Conservation (phyloP, 2,329 filamentous ascomycete genomes). For the Aspergillus arachidicola region DNA sequence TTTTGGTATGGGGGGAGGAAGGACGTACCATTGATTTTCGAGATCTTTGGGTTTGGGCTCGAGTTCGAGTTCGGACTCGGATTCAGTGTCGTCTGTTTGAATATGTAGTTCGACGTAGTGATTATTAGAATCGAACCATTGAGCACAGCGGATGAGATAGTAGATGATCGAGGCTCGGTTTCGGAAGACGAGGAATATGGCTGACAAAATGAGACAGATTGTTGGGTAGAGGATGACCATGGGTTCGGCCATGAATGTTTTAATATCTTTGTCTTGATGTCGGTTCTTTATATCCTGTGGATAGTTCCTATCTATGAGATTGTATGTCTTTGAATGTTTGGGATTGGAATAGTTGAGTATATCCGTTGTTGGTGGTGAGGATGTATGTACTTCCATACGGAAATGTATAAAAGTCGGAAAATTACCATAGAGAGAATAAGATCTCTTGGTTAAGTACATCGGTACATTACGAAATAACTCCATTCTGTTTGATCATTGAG, state of each 20-base stretch:
- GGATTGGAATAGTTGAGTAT: neutral
- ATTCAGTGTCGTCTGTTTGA: neutral
- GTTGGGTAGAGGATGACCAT: conserved; percentile 13
- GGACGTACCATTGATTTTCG: neutral
- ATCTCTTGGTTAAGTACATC: neutral
- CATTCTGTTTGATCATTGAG: neutral
- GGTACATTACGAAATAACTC: no score
- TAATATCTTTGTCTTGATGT: conserved; percentile 11
- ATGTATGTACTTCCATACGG: neutral
- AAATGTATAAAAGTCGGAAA: neutral
- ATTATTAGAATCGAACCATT: neutral
- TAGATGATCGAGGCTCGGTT: conserved; percentile 5
- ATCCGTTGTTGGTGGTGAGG: neutral
- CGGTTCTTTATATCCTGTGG: neutral
- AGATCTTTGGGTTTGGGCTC: neutral
- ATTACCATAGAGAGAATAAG: neutral
- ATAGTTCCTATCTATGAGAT: accelerated
- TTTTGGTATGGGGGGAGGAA: neutral
- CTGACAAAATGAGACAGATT: conserved; percentile 23
- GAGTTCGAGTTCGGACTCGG: neutral
- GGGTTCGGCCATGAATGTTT: conserved; percentile 16
- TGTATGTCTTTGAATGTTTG: neutral
- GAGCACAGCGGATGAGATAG: neutral
- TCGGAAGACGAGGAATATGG: conserved; percentile 15
- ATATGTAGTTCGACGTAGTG: neutral